Conservation (phyloP, 352 stramenopile species). For the Pythium periplocum region DNA sequence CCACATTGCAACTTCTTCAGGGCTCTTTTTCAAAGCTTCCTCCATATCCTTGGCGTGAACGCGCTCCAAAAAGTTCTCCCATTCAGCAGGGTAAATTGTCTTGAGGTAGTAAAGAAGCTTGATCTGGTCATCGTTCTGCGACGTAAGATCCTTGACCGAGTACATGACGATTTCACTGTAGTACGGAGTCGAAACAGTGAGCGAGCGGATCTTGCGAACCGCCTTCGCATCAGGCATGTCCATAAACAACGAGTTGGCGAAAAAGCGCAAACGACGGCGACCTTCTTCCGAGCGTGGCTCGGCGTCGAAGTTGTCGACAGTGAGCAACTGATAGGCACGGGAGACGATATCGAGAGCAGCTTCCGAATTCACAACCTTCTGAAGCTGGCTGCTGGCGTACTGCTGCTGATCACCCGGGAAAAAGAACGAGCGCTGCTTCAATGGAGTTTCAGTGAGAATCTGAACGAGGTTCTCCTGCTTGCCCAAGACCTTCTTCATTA, state of each 20-base stretch:
- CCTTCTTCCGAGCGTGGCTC: conserved; percentile 84
- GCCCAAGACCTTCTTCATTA: conserved; percentile 75
- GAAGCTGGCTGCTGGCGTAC: conserved; percentile 75
- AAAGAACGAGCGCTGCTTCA: conserved; percentile 88
- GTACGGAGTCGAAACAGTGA: conserved; percentile 84
- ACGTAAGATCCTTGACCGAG: conserved; percentile 84
- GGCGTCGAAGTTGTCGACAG: conserved; percentile 86
- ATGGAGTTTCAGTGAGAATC: conserved; percentile 74
- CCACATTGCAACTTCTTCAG: conserved; percentile 79
- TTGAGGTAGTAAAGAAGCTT: conserved; percentile 96
- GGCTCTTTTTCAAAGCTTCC: conserved; percentile 76
- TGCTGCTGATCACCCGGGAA: conserved; percentile 80
- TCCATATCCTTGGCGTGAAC: conserved; percentile 78
- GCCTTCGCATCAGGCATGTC: conserved; percentile 85
- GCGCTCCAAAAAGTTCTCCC: conserved; percentile 79
- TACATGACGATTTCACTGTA: conserved; percentile 90
- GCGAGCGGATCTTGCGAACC: conserved; percentile 81
- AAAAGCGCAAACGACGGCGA: conserved; percentile 81
- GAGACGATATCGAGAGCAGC: conserved; percentile 82
- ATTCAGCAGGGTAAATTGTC: conserved; percentile 86
- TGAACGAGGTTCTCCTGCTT: conserved; percentile 88
- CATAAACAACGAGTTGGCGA: conserved; percentile 88
- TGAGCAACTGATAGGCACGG: conserved; percentile 80
- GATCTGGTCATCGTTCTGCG: conserved; percentile 89
- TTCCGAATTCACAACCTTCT: conserved; percentile 77